Evolutionary conservation across 108 stramenopile genomes (phyloP).

Genomic region (Chaetoceros tenuissimus): DNA sequence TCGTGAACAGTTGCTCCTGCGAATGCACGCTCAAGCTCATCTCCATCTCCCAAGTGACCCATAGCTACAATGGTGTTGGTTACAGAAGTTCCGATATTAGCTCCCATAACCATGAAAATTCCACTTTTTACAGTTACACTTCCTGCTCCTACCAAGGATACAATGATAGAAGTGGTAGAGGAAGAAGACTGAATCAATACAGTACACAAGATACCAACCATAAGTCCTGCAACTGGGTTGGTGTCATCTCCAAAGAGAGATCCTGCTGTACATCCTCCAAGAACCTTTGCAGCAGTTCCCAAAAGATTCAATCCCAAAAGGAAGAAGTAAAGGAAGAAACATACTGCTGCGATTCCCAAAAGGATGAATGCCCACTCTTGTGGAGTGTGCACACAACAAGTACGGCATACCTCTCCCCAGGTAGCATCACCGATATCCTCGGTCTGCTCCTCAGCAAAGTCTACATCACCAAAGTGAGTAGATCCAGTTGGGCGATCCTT

Average conservation of each 20-base stretch:
- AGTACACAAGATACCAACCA: slow-evolving; percentile 77
- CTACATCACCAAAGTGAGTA: slow-evolving; percentile 55
- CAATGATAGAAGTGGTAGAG: slow-evolving; percentile 85
- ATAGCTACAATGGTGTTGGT: slow-evolving; percentile 84
- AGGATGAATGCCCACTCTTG: slow-evolving; percentile 45
- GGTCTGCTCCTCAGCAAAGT: slow-evolving; percentile 38
- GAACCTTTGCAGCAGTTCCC: slow-evolving; percentile 71
- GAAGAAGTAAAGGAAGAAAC: slow-evolving; percentile 91
- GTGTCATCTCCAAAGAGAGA: slow-evolving; percentile 63
- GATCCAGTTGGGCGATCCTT: slow-evolving; percentile 53
- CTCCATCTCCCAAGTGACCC: slow-evolving; percentile 79
- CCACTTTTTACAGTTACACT: slow-evolving; percentile 51
- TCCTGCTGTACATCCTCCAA: slow-evolving; percentile 76
- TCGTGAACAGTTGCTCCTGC: slow-evolving; percentile 90
- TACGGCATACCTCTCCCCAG: slow-evolving; percentile 64
- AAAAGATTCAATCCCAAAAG: slow-evolving; percentile 74
- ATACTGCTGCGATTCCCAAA: no score
- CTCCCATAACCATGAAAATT: slow-evolving; percentile 89
- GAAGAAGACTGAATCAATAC: slow-evolving; percentile 82
- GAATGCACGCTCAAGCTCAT: slow-evolving; percentile 82
- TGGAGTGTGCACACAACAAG: slow-evolving; percentile 65
- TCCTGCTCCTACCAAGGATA: slow-evolving; percentile 67
- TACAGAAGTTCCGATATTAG: slow-evolving; percentile 82
- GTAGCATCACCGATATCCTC: slow-evolving; percentile 51
- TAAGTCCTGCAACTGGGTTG: slow-evolving; percentile 81